phyloP scores from a whole-genome alignment of 2,329 filamentous ascomycete species.

The Trichoderma sp. region DNA sequence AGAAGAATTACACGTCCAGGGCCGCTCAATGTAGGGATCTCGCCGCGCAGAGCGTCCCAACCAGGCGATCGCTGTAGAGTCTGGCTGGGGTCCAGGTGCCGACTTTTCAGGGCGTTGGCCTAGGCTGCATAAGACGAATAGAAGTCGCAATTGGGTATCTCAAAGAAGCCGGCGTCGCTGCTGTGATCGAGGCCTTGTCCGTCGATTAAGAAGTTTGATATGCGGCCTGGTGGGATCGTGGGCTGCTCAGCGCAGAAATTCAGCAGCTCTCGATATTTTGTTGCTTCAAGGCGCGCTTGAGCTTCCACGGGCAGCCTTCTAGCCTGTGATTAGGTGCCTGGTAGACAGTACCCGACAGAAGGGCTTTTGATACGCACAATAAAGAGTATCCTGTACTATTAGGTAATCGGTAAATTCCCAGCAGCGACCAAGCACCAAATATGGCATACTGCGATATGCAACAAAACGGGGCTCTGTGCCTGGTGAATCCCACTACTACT shows the following conservation, averaged over 20 bases:
- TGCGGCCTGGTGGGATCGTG: constrained; percentile 5
- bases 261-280: constrained; percentile 23
- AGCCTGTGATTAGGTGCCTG: background rate
- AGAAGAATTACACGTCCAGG: background rate
- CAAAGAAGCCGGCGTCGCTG: background rate
- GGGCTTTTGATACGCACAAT: too few species aligned
- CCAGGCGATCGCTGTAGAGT: constrained; percentile 2
- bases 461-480: constrained; percentile 27
- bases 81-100: constrained; percentile 19
- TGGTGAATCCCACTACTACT: constrained; percentile 14
- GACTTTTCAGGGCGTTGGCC: constrained; percentile 8
- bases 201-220: background rate
- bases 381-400: background rate
- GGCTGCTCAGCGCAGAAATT: constrained; percentile 19
- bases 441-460: constrained; percentile 33
- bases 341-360: background rate
- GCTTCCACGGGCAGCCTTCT: constrained; percentile 18
- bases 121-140: constrained; percentile 15
- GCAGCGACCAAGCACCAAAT: background rate
- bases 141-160: background rate
- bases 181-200: background rate
- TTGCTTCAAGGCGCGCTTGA: constrained; percentile 25
- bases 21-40: constrained; percentile 2
- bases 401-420: background rate
- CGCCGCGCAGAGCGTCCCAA: constrained; percentile 18